A percentile compares a stretch with the other conserved stretches of the same genome.
These are phyloP conservation scores for Suhomyces atakaporum DNA, from an alignment of 1,139 yeast species.

Conservation along the genomic window DNA sequence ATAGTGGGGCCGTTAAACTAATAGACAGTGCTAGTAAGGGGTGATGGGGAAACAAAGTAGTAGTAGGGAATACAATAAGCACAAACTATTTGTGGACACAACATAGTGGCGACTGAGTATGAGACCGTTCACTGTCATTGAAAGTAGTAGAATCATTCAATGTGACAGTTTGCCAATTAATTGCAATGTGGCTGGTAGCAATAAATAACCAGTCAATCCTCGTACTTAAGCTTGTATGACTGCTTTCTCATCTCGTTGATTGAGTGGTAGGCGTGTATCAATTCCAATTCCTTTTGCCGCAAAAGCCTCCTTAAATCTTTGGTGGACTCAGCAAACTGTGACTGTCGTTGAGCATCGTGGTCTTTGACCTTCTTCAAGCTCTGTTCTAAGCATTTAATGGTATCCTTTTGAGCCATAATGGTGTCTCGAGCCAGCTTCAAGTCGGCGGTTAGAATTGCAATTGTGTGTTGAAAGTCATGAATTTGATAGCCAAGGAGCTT, in stretches of 20 bases:
- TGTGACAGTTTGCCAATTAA: no score
- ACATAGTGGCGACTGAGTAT: no score
- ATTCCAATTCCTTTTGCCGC: slow-evolving; percentile 4
- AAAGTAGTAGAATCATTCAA: no score
- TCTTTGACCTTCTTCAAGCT: neutral
- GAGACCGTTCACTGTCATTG: no score
- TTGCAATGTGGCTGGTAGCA: no score
- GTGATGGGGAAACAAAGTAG: no score
- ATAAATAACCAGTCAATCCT: no score
- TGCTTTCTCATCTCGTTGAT: slow-evolving; percentile 3
- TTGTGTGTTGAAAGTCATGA: neutral
- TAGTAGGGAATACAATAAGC: no score
- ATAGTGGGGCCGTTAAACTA: slow-evolving; percentile 1
- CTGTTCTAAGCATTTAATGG: neutral
- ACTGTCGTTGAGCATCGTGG: neutral
- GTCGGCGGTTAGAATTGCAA: slow-evolving; percentile 1
- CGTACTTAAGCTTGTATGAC: slow-evolving; percentile 1
- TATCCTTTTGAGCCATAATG: neutral
- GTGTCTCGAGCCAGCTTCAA: neutral
- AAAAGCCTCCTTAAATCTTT: neutral
- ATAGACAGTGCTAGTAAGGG: no score
- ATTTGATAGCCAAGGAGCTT: neutral
- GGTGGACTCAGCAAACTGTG: neutral
- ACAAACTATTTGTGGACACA: no score
- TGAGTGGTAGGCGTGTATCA: slow-evolving; percentile 3